These are phyloP conservation scores for Trichoderma citrinoviride DNA, from an alignment of 2,329 filamentous ascomycete species.

Conservation along the genomic window DNA sequence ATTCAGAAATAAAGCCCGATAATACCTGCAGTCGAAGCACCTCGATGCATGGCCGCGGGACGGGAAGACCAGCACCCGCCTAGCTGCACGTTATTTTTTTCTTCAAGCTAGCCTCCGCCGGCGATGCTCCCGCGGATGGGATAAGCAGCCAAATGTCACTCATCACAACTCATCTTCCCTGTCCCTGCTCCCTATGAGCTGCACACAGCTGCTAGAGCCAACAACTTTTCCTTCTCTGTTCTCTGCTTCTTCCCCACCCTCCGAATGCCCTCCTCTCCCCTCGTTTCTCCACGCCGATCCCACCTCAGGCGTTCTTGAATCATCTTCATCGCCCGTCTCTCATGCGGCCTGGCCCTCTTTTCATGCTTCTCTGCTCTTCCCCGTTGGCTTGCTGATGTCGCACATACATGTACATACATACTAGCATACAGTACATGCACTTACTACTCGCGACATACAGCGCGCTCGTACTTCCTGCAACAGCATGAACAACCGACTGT, in stretches of 20 bases:
- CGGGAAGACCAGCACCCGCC: background rate
- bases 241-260: constrained; percentile 1
- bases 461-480: background rate
- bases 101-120: background rate
- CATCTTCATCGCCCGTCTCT: background rate
- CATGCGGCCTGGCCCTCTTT: constrained; percentile 6
- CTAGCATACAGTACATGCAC: no score
- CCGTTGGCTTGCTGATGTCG: background rate
- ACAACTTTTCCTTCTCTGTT: background rate
- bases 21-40: background rate
- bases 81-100: background rate
- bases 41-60: background rate
- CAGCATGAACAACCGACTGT: constrained; percentile 1
- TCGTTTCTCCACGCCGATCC: background rate
- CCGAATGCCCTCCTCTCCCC: background rate
- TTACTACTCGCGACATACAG: no score
- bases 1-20: background rate
- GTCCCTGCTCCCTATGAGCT: no score
- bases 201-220: constrained; percentile 1
- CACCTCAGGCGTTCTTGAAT: background rate
- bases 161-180: no score
- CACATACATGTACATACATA: background rate
- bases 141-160: no score
- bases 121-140: background rate
- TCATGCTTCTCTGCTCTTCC: background rate